Percentiles rank a stretch among this genome's conserved stretches.
phyloP scores from a whole-genome alignment of 1,139 yeast genomes.

The Zygosaccharomyces pseudobailii region DNA sequence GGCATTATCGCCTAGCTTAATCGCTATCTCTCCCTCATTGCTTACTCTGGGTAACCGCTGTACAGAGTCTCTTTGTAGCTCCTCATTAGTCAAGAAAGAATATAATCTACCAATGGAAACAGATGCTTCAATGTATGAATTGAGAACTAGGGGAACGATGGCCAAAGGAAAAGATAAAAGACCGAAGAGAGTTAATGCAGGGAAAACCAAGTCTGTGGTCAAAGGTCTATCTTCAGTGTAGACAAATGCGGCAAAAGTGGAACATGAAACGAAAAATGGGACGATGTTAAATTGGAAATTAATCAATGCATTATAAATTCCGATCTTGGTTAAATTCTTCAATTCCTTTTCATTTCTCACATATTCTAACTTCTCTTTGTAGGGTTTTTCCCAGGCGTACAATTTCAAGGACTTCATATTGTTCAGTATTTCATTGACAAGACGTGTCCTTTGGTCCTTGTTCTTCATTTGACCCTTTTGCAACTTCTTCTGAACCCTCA shows the following conservation, averaged over 20 bases:
- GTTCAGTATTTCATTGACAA: slow-evolving; percentile 81
- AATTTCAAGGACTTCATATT: slow-evolving; percentile 88
- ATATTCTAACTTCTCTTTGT: slow-evolving; percentile 60
- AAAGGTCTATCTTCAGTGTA: slow-evolving; percentile 60
- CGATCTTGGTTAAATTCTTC: slow-evolving; percentile 69
- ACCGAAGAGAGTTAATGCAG: slow-evolving; percentile 84
- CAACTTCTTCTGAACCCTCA: slow-evolving; percentile 65
- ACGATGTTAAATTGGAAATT: slow-evolving; percentile 81
- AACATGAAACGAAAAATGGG: slow-evolving; percentile 86
- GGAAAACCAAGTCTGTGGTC: slow-evolving; percentile 90
- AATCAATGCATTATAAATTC: slow-evolving; percentile 67
- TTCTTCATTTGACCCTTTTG: slow-evolving; percentile 72
- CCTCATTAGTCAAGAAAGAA: slow-evolving; percentile 68
- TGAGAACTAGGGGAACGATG: slow-evolving; percentile 86
- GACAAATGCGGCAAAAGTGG: slow-evolving; percentile 84
- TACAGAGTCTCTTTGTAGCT: slow-evolving; percentile 77
- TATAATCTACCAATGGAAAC: slow-evolving; percentile 79
- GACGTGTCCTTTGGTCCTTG: slow-evolving; percentile 64
- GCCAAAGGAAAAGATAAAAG: slow-evolving; percentile 87
- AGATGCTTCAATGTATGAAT: slow-evolving; percentile 82
- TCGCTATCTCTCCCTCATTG: slow-evolving; percentile 62
- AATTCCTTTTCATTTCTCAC: slow-evolving; percentile 91
- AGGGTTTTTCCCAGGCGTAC: slow-evolving; percentile 94
- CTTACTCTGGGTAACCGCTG: slow-evolving; percentile 50
- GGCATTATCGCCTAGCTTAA: slow-evolving; percentile 58